phyloP scores from a whole-genome alignment of 148 eudicot species.

The Arbutus unedo region DNA sequence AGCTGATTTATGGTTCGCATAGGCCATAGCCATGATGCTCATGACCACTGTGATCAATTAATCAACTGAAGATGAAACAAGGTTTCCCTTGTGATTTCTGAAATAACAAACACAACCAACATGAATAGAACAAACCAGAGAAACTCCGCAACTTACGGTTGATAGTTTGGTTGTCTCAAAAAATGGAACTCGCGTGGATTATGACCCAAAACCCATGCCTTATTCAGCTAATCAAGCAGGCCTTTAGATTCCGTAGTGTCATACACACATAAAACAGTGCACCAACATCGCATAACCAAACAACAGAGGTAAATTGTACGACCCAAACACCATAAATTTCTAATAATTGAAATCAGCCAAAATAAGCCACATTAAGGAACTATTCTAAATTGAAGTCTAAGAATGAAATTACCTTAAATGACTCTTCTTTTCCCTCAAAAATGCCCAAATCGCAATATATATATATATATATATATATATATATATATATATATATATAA shows the following conservation, averaged over 20 bases:
- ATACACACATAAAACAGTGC: background rate
- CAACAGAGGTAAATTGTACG: background rate
- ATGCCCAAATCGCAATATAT: background rate
- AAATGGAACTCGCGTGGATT: background rate
- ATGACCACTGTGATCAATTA: background rate
- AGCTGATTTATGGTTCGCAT: background rate
- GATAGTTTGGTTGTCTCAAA: background rate
- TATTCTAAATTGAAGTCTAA: background rate
- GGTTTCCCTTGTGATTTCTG: background rate
- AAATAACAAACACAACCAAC: background rate
- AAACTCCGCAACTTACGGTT: background rate
- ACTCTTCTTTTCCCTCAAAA: background rate
- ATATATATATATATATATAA: too few relatives aligned
- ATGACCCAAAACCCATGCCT: background rate
- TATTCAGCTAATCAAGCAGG: background rate
- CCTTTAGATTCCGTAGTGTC: background rate
- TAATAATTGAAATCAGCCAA: background rate
- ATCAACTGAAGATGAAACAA: background rate
- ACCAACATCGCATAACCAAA: background rate
- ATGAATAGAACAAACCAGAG: background rate
- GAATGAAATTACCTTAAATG: conserved; percentile 1
- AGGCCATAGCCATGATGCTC: background rate
- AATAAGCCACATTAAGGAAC: background rate
- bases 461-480: too few relatives aligned
- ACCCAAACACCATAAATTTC: background rate